phyloP scores from a whole-genome alignment of 2,329 filamentous ascomycete species.

The Fusarium palustre region DNA sequence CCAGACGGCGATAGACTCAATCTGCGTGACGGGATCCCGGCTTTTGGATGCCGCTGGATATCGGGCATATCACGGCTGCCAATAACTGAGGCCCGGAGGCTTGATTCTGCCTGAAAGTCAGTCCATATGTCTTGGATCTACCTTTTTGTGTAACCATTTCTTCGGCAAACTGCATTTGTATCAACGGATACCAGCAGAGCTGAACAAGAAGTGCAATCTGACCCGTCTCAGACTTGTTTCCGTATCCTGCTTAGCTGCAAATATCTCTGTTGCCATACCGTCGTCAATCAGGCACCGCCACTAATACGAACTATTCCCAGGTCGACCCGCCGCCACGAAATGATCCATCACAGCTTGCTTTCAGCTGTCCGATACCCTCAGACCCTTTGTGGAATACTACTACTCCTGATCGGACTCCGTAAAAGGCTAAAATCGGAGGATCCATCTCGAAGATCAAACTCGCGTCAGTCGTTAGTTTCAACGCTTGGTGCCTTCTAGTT shows the following conservation, averaged over 20 bases:
- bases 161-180: constrained; percentile 1
- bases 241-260: constrained; percentile 14
- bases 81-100: background rate
- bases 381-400: background rate
- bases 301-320: constrained; percentile 9
- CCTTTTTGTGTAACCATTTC: constrained; percentile 5
- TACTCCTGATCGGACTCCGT: constrained; percentile 1
- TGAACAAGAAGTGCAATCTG: constrained; percentile 1
- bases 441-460: constrained; percentile 23
- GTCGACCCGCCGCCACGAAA: constrained; percentile 37
- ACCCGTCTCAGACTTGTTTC: constrained; percentile 9
- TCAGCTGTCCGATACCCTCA: background rate
- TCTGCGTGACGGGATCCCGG: constrained; percentile 15
- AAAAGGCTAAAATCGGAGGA: background rate
- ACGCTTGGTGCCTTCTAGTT: constrained; percentile 14
- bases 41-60: constrained; percentile 4
- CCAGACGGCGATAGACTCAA: background rate
- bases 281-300: constrained; percentile 1
- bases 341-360: background rate
- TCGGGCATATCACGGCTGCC: constrained; percentile 4
- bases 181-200: constrained; percentile 19
- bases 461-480: constrained; percentile 10
- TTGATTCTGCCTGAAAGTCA: background rate
- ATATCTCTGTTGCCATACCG: constrained; percentile 9
- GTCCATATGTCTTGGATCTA: constrained; percentile 5